Evolutionary conservation across 2,329 filamentous ascomycete genomes (phyloP).

Genomic region (Fusarium sp.): DNA sequence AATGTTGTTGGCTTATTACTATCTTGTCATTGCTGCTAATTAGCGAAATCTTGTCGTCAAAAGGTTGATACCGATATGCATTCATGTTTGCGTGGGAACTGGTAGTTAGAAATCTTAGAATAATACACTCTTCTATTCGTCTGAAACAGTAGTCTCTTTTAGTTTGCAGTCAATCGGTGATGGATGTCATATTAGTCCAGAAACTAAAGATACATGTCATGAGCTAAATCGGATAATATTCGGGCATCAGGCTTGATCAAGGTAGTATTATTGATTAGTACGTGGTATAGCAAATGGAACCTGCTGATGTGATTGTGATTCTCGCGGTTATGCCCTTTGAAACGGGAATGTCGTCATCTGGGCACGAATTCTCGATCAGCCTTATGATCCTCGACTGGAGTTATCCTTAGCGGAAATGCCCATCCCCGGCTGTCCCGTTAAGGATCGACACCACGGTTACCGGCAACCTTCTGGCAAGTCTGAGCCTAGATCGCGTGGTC

Average conservation of each 20-base stretch:
- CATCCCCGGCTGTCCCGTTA: background rate
- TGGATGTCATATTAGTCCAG: background rate
- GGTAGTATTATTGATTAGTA: background rate
- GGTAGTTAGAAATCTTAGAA: background rate
- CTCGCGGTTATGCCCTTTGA: background rate
- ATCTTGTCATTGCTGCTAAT: slow-evolving; percentile 19
- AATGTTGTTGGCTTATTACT: slow-evolving; percentile 20
- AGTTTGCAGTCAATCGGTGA: background rate
- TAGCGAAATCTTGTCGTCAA: background rate
- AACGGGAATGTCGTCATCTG: slow-evolving; percentile 2
- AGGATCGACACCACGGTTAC: slow-evolving; percentile 7
- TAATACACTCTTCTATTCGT: background rate
- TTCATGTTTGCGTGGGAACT: background rate
- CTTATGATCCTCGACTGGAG: background rate
- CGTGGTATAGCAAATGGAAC: background rate
- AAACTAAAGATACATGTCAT: background rate
- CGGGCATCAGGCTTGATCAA: background rate
- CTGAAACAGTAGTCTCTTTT: background rate
- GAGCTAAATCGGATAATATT: slow-evolving; percentile 9
- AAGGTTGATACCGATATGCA: background rate
- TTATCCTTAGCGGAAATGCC: background rate
- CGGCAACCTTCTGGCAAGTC: slow-evolving; percentile 1
- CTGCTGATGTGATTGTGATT: background rate
- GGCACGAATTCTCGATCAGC: background rate
- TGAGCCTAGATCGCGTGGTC: background rate